phyloP scores from a whole-genome alignment of 1,284 basidiomycete genomes.

The Omphalotus olearius region DNA sequence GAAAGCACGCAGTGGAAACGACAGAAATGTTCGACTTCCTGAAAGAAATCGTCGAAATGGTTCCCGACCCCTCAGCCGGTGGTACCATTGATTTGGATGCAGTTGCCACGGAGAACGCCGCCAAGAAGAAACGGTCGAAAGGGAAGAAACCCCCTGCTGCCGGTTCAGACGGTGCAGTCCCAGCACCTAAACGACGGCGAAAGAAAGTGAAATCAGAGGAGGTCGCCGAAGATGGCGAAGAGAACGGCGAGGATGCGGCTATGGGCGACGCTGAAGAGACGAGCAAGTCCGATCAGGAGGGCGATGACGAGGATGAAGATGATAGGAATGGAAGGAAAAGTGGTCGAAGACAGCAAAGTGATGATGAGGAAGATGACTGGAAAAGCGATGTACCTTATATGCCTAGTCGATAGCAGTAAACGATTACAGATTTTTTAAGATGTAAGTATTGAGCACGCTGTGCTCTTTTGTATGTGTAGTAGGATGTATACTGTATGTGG shows the following conservation, averaged over 20 bases:
- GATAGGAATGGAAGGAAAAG: neutral
- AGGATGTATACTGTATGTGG: too few relatives aligned
- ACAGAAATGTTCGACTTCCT: conserved; percentile 94
- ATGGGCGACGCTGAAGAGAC: conserved; percentile 4
- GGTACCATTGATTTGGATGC: conserved; percentile 70
- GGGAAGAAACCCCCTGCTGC: conserved; percentile 43
- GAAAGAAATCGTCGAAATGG: conserved; percentile 87
- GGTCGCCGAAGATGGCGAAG: neutral
- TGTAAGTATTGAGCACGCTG: too few relatives aligned
- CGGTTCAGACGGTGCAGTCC: conserved; percentile 15
- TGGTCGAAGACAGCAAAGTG: conserved; percentile 1
- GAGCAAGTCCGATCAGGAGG: conserved; percentile 6
- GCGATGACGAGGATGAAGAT: conserved; percentile 1
- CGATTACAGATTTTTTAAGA: neutral
- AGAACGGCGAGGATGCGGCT: conserved; percentile 12
- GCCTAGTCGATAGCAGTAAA: conserved; percentile 3
- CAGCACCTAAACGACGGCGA: conserved; percentile 14
- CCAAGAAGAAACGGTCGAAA: conserved; percentile 53
- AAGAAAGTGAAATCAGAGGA: conserved; percentile 14
- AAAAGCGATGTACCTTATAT: conserved; percentile 9
- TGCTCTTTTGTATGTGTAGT: too few relatives aligned
- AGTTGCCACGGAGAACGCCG: conserved; percentile 47
- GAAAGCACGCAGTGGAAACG: conserved; percentile 91
- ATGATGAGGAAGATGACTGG: conserved; percentile 11
- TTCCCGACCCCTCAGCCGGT: conserved; percentile 85